Evolutionary conservation across 1,139 yeast species (phyloP).

Genomic region (Zygosaccharomyces sapae): DNA sequence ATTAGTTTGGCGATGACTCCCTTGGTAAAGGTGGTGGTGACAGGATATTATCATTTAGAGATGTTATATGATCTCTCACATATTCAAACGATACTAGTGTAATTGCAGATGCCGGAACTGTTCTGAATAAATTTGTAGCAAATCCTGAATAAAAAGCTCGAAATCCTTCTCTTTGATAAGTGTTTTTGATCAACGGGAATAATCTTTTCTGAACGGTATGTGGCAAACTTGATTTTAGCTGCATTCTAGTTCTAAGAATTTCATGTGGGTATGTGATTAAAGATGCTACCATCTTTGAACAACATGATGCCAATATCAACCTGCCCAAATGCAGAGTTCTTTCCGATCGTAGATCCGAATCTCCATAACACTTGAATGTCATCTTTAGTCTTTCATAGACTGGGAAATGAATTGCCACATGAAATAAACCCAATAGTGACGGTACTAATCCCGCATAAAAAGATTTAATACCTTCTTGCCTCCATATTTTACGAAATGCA

Average conservation of each 20-base stretch:
- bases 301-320: conserved; percentile 67
- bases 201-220: conserved; percentile 36
- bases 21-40: conserved; percentile 5
- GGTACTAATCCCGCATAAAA: conserved; percentile 90
- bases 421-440: conserved; percentile 81
- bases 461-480: conserved; percentile 73
- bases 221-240: conserved; percentile 41
- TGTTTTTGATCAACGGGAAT: conserved; percentile 46
- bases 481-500: conserved; percentile 76
- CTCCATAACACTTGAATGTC: conserved; percentile 39
- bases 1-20: background rate
- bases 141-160: conserved; percentile 88
- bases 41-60: conserved; percentile 14
- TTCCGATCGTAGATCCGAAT: conserved; percentile 26
- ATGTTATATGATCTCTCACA: conserved; percentile 55
- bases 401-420: conserved; percentile 96
- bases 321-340: conserved; percentile 38
- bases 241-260: conserved; percentile 87
- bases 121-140: conserved; percentile 76
- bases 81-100: conserved; percentile 92
- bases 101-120: conserved; percentile 93
- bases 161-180: conserved; percentile 68
- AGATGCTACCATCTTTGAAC: conserved; percentile 86
- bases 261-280: conserved; percentile 94
- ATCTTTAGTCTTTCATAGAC: conserved; percentile 79